Percentiles rank a stretch among this genome's conserved stretches.
Evolutionary conservation across 257 asterid species (phyloP).

Genomic region (Fraxinus cuspidata): DNA sequence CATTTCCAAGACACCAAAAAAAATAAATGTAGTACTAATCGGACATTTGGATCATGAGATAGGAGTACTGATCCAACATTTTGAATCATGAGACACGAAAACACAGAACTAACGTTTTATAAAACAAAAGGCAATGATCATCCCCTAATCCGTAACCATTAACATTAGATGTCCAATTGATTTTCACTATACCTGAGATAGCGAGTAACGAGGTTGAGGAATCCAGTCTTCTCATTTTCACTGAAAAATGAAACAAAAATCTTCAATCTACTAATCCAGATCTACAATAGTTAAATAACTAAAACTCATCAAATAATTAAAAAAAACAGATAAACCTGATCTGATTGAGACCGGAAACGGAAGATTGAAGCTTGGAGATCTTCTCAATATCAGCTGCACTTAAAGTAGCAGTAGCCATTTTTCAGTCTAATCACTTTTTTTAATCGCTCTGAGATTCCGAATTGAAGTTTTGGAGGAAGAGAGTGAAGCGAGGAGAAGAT

Average conservation of each 20-base stretch:
- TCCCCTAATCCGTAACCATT: background rate
- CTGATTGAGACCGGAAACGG: background rate
- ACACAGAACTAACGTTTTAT: no score
- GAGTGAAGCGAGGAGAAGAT: background rate
- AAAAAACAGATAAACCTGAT: background rate
- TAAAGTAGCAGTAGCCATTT: slow-evolving; percentile 4
- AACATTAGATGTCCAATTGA: background rate
- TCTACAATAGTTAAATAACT: no score
- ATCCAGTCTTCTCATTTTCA: background rate
- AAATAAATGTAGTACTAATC: background rate
- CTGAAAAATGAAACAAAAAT: background rate
- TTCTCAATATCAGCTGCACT: slow-evolving; percentile 1
- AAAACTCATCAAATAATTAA: no score
- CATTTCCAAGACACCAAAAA: no score
- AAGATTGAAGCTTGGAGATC: background rate
- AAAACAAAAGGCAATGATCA: no score
- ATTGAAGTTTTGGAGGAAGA: background rate
- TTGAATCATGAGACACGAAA: no score
- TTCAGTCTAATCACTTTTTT: background rate
- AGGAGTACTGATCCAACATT: no score
- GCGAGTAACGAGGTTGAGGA: background rate
- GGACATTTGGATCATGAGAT: no score
- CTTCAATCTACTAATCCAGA: no score
- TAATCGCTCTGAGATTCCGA: background rate
- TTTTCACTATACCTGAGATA: background rate